These are phyloP conservation scores for Dalechampia spathulata DNA, from an alignment of 441 rosid genomes.

Conservation along the genomic window DNA sequence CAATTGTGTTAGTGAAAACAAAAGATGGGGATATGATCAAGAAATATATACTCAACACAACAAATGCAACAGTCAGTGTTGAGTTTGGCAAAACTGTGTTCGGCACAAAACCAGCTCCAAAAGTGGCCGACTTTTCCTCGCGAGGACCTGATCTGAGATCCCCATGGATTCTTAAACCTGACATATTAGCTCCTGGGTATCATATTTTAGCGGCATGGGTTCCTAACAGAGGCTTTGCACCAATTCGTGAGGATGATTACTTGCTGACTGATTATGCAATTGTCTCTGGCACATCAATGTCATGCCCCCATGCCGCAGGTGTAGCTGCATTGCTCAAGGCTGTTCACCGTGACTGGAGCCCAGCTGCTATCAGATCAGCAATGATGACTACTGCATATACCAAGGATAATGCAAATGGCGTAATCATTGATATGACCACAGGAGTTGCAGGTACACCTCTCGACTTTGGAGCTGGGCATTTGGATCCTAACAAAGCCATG, in stretches of 20 bases:
- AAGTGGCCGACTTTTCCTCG: conserved; percentile 29
- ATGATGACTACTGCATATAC: conserved; percentile 36
- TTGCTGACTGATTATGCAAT: conserved; percentile 27
- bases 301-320: conserved; percentile 39
- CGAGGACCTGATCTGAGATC: conserved; percentile 31
- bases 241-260: conserved; percentile 18
- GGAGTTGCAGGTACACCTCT: conserved; percentile 33
- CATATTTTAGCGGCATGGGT: conserved; percentile 36
- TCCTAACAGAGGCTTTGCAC: conserved; percentile 25
- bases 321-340: conserved; percentile 32
- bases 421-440: conserved; percentile 24
- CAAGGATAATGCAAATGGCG: conserved; percentile 16
- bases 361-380: conserved; percentile 36
- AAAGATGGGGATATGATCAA: conserved; percentile 26
- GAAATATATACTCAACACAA: conserved; percentile 20
- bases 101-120: conserved; percentile 32
- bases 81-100: conserved; percentile 25
- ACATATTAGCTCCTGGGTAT: conserved; percentile 35
- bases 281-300: conserved; percentile 36
- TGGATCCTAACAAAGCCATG: conserved; percentile 35
- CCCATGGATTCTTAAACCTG: conserved; percentile 44
- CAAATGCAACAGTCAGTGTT: conserved; percentile 27
- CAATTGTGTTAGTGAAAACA: conserved; percentile 19
- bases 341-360: conserved; percentile 30
- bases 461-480: conserved; percentile 42